A percentile compares a stretch with the other conserved stretches of the same genome.
These are phyloP conservation scores for Achlya hypogyna DNA, from an alignment of 352 stramenopile genomes.

Conservation along the genomic window DNA sequence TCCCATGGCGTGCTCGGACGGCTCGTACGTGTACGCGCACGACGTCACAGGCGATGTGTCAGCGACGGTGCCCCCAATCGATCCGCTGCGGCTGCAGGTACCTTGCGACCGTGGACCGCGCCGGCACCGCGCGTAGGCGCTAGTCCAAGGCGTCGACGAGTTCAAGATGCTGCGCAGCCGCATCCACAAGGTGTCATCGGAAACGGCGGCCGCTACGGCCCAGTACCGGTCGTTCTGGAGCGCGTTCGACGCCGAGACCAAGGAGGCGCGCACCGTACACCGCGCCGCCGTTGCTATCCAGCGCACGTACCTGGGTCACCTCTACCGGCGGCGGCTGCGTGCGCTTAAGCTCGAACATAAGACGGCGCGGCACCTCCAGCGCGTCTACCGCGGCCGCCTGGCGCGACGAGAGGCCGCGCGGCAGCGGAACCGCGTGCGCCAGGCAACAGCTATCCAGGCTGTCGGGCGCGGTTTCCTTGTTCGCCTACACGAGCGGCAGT, in stretches of 20 bases:
- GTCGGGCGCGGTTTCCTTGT: constrained; percentile 31
- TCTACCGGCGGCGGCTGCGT: constrained; percentile 36
- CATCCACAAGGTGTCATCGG: constrained; percentile 39
- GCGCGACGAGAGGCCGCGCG: constrained; percentile 30
- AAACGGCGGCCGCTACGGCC: constrained; percentile 22
- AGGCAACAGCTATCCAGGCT: constrained; percentile 45
- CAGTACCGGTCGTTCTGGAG: constrained; percentile 70
- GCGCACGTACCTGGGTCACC: constrained; percentile 40
- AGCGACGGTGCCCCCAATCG: constrained; percentile 35
- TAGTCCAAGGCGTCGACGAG: constrained; percentile 46
- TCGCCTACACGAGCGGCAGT: constrained; percentile 29
- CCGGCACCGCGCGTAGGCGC: background rate
- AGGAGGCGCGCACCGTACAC: constrained; percentile 36
- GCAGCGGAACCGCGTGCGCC: constrained; percentile 28
- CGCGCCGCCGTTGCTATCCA: constrained; percentile 51
- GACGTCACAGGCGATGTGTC: constrained; percentile 43
- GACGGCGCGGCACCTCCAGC: constrained; percentile 46
- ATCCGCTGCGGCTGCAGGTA: constrained; percentile 48
- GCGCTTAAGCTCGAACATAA: constrained; percentile 49
- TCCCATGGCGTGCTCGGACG: background rate
- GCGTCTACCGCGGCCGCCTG: constrained; percentile 47
- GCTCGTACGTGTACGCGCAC: constrained; percentile 55
- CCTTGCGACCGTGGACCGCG: background rate
- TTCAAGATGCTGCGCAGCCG: constrained; percentile 50
- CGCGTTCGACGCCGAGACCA: constrained; percentile 52